A percentile compares a stretch with the other conserved stretches of the same genome.
These are phyloP conservation scores for Grifola frondosa DNA, from an alignment of 1,284 basidiomycete species.

Conservation along the genomic window DNA sequence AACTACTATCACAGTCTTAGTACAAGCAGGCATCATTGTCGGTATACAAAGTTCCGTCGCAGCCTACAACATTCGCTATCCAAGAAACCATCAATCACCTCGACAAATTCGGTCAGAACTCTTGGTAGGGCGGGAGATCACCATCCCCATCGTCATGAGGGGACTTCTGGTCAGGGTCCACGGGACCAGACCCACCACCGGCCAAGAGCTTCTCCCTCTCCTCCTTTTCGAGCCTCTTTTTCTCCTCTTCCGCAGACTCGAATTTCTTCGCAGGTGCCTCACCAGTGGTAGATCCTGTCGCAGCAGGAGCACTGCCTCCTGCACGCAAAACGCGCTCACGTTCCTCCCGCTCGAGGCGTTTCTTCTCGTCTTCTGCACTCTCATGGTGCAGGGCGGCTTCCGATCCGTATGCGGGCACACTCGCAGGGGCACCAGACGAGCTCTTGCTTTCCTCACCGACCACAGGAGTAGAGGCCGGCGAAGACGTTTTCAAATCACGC, in stretches of 20 bases:
- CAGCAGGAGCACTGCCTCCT: conserved; percentile 6
- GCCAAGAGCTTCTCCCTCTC: conserved; percentile 56
- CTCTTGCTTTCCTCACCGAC: conserved; percentile 3
- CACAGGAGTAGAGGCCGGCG: conserved; percentile 26
- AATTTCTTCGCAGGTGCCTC: conserved; percentile 20
- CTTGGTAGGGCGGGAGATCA: conserved; percentile 68
- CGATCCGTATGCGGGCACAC: conserved; percentile 7
- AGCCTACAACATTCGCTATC: conserved; percentile 3
- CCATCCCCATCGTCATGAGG: conserved; percentile 38
- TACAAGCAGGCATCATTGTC: too few species aligned
- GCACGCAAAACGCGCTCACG: conserved; percentile 33
- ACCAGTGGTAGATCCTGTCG: conserved; percentile 5
- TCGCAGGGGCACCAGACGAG: background rate
- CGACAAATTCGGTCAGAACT: conserved; percentile 36
- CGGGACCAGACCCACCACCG: conserved; percentile 25
- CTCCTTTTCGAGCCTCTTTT: conserved; percentile 64
- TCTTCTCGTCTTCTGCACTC: conserved; percentile 44
- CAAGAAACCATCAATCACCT: too few species aligned
- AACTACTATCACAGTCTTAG: too few species aligned
- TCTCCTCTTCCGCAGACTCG: conserved; percentile 66
- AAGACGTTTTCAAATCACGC: conserved; percentile 46
- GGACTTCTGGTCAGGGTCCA: conserved; percentile 13
- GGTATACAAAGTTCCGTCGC: background rate
- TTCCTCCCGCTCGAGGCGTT: conserved; percentile 38
- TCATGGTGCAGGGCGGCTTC: conserved; percentile 20